A percentile compares a stretch with the other conserved stretches of the same genome.
These are phyloP conservation scores for Narthecium ossifragum DNA, from an alignment of 106 monocot genomes.

Conservation along the genomic window DNA sequence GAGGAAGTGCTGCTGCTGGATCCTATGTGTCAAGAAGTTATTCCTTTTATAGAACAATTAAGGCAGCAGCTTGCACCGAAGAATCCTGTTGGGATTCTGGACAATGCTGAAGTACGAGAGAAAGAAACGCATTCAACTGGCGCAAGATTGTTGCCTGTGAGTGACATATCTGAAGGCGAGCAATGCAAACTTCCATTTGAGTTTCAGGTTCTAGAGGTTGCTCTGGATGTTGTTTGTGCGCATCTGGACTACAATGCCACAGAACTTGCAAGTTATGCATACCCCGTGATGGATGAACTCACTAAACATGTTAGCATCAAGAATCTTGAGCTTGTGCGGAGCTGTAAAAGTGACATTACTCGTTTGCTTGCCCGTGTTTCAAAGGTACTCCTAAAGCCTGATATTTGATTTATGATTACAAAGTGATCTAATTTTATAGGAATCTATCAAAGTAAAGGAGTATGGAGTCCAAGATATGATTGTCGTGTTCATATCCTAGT, in stretches of 20 bases:
- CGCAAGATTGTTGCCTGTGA: neutral
- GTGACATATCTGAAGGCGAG: neutral
- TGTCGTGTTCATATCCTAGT: neutral
- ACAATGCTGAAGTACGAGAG: neutral
- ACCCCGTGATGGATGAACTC: constrained; percentile 78
- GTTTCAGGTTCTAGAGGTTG: constrained; percentile 85
- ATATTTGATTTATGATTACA: neutral
- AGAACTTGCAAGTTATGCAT: constrained; percentile 78
- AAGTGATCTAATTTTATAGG: neutral
- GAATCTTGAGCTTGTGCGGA: neutral
- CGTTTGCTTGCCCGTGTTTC: constrained; percentile 5
- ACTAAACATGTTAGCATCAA: constrained; percentile 71
- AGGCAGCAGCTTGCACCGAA: neutral
- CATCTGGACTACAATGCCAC: constrained; percentile 62
- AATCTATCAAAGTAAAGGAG: neutral
- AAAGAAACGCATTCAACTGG: neutral
- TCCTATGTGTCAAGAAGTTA: neutral
- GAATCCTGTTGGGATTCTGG: neutral
- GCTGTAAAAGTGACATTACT: constrained; percentile 2
- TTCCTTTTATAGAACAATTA: neutral
- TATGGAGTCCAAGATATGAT: too few species aligned
- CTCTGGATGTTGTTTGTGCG: constrained; percentile 52
- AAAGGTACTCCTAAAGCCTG: neutral
- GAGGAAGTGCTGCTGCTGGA: neutral
- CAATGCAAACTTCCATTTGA: constrained; percentile 72